Percentiles rank a stretch among this genome's conserved stretches.
Conservation (phyloP, 2,329 filamentous ascomycete species). For the Davidsoniella eucalypti region DNA sequence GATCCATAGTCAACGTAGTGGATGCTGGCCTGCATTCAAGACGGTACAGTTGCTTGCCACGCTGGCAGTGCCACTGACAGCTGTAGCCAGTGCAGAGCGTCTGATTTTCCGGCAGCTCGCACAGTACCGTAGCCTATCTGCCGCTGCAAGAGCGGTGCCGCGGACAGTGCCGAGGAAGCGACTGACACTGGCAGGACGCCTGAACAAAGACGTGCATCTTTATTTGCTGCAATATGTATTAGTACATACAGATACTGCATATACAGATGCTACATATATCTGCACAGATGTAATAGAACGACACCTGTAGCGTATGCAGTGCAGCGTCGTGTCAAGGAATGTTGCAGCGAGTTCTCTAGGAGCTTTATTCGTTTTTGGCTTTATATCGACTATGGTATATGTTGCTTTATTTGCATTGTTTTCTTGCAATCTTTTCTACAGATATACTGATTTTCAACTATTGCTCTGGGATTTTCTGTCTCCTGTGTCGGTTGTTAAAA, state of each 20-base stretch:
- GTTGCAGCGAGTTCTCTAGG: neutral
- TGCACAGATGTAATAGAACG: too few relatives aligned
- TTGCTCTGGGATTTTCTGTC: too few relatives aligned
- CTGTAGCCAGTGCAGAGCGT: conserved; percentile 2
- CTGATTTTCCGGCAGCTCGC: neutral
- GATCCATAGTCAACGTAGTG: neutral
- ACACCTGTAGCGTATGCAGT: neutral
- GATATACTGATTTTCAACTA: too few relatives aligned
- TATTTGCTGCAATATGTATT: neutral
- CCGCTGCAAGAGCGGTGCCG: neutral
- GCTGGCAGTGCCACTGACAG: neutral
- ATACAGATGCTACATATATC: too few relatives aligned
- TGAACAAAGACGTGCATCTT: neutral
- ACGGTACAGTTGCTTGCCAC: conserved; percentile 5
- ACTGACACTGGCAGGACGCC: too few relatives aligned
- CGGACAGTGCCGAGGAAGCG: conserved; percentile 2
- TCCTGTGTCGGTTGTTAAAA: too few relatives aligned
- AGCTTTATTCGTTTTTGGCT: neutral
- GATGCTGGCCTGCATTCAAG: neutral
- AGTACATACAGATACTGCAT: too few relatives aligned
- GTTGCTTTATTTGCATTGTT: too few relatives aligned
- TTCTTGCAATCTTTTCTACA: too few relatives aligned
- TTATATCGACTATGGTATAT: too few relatives aligned
- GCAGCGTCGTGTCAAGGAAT: too few relatives aligned
- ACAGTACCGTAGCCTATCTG: neutral